A percentile compares a stretch with the other conserved stretches of the same genome.
These are phyloP conservation scores for Lipomyces anomalus DNA, from an alignment of 805 yeast species.

Conservation along the genomic window DNA sequence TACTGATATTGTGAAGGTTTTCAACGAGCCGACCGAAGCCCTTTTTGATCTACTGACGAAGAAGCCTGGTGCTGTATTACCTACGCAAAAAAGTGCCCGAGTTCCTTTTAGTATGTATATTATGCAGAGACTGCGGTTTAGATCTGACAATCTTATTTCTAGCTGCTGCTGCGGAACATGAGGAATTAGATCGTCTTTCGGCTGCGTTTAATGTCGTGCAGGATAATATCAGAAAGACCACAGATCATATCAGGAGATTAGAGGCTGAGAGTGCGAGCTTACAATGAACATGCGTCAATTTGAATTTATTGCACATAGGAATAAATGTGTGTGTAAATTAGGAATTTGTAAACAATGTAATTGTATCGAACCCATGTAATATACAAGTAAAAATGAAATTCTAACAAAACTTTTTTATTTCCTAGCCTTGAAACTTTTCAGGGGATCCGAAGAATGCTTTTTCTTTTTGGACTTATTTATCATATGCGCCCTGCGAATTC, in stretches of 20 bases:
- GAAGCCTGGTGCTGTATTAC: slow-evolving; percentile 46
- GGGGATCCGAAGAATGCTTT: slow-evolving; percentile 47
- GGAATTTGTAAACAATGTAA: not conserved
- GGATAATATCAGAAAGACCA: slow-evolving; percentile 40
- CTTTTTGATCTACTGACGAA: slow-evolving; percentile 72
- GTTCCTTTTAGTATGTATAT: slow-evolving; percentile 35
- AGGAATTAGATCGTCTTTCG: slow-evolving; percentile 55
- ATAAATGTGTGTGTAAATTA: not conserved
- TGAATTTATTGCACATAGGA: slow-evolving; percentile 1
- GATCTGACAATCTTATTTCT: slow-evolving; percentile 12
- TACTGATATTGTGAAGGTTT: slow-evolving; percentile 29
- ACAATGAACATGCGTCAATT: not conserved
- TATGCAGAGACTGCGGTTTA: no score
- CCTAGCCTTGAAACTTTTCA: slow-evolving; percentile 46
- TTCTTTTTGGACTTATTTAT: slow-evolving; percentile 14
- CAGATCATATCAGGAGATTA: slow-evolving; percentile 35
- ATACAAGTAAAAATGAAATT: not conserved
- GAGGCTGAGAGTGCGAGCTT: slow-evolving; percentile 29
- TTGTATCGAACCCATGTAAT: not conserved
- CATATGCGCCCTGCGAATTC: slow-evolving; percentile 26
- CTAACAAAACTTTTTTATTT: not conserved
- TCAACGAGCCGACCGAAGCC: slow-evolving; percentile 90
- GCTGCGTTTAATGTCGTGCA: slow-evolving; percentile 43
- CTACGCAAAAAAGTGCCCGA: slow-evolving; percentile 34
- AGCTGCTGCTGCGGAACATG: slow-evolving; percentile 52